Evolutionary conservation across 768 basidiomycete species (phyloP).

Genomic region (Chalciporus piperatus): DNA sequence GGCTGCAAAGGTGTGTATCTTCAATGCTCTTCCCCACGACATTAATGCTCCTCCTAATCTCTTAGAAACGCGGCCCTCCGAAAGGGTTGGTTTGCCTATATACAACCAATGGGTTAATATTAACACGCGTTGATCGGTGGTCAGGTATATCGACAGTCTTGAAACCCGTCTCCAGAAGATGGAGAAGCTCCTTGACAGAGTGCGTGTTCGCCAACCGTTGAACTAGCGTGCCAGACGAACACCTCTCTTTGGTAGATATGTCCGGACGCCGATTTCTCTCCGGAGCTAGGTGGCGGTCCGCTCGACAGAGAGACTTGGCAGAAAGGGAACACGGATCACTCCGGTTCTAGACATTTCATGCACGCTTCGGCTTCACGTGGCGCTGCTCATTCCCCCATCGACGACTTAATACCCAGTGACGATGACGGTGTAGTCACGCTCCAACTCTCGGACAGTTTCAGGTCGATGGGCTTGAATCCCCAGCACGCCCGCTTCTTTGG

Average conservation of each 20-base stretch:
- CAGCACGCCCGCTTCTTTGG: constrained; percentile 33
- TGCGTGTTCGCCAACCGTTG: constrained; percentile 18
- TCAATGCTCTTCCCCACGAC: background rate
- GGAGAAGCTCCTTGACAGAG: constrained; percentile 57
- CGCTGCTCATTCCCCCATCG: constrained; percentile 8
- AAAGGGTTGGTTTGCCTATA: constrained; percentile 25
- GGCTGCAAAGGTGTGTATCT: constrained; percentile 45
- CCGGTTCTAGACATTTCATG: constrained; percentile 12
- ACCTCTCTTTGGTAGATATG: constrained; percentile 44
- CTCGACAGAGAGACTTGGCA: constrained; percentile 41
- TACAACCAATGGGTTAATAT: background rate
- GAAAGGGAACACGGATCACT: constrained; percentile 11
- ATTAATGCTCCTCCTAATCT: background rate
- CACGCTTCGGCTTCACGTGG: constrained; percentile 11
- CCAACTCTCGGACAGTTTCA: constrained; percentile 23
- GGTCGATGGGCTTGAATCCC: constrained; percentile 17
- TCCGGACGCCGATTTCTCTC: constrained; percentile 60
- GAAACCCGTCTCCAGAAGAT: constrained; percentile 63
- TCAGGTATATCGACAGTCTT: constrained; percentile 59
- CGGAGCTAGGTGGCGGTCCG: constrained; percentile 47
- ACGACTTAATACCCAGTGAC: constrained; percentile 27
- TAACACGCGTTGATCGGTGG: background rate
- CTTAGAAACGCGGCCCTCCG: constrained; percentile 41
- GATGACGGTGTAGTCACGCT: constrained; percentile 27
- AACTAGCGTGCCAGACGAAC: constrained; percentile 3